phyloP scores from a whole-genome alignment of 2,329 filamentous ascomycete genomes.

The Alternaria metachromatica region DNA sequence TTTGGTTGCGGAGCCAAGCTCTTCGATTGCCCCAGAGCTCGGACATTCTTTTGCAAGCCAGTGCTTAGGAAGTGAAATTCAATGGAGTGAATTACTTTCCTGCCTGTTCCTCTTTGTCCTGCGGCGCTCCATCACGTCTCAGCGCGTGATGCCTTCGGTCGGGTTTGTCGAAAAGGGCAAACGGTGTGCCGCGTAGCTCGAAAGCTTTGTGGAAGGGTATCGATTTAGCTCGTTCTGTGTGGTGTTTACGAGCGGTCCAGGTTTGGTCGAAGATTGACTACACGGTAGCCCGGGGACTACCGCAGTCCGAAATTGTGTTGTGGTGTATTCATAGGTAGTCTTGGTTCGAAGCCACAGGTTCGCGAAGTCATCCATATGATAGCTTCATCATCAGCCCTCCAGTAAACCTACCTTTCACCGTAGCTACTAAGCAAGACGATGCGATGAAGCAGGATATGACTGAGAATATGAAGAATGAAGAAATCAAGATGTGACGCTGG shows the following conservation, averaged over 20 bases:
- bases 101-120: constrained; percentile 41
- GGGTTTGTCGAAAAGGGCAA: constrained; percentile 69
- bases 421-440: constrained; percentile 13
- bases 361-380: neutral
- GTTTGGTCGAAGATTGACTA: constrained; percentile 75
- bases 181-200: constrained; percentile 67
- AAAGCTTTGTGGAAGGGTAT: constrained; percentile 63
- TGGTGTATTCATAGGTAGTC: neutral
- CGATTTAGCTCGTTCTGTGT: neutral
- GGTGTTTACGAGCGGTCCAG: constrained; percentile 72
- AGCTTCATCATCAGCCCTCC: neutral
- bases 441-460: constrained; percentile 22
- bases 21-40: constrained; percentile 23
- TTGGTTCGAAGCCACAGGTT: neutral
- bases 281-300: constrained; percentile 67
- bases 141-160: constrained; percentile 63
- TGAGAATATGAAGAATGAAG: constrained; percentile 15
- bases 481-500: constrained; percentile 7
- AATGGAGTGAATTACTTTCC: constrained; percentile 48
- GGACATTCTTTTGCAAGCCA: constrained; percentile 54
- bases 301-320: constrained; percentile 11
- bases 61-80: constrained; percentile 50
- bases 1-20: constrained; percentile 38
- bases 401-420: neutral
- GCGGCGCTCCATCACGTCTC: constrained; percentile 9